Evolutionary conservation across 352 stramenopile genomes (phyloP).

Genomic region (Phytophthora macrochlamydospora): DNA sequence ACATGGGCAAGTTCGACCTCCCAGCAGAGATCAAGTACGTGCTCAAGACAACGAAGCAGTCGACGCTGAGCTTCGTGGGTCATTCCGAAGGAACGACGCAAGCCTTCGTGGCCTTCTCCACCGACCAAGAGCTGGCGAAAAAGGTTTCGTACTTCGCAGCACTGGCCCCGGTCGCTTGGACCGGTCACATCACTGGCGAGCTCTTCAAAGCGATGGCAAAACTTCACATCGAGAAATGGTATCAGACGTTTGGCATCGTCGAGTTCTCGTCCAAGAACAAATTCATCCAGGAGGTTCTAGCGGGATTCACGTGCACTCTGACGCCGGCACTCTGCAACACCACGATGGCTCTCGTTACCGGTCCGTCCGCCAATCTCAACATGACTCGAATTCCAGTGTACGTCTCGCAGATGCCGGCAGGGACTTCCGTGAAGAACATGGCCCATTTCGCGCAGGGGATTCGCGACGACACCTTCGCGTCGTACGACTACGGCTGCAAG

Average conservation of each 20-base stretch:
- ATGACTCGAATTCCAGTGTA: conserved; percentile 50
- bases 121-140: conserved; percentile 48
- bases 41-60: conserved; percentile 28
- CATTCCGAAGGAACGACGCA: conserved; percentile 59
- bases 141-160: conserved; percentile 59
- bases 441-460: conserved; percentile 57
- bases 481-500: conserved; percentile 58
- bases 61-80: conserved; percentile 48
- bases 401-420: conserved; percentile 53
- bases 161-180: conserved; percentile 46
- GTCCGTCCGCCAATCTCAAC: conserved; percentile 48
- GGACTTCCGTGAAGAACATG: conserved; percentile 64
- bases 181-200: conserved; percentile 32
- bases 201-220: too few species aligned
- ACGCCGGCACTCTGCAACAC: conserved; percentile 38
- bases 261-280: conserved; percentile 41
- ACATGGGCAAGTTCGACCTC: conserved; percentile 59
- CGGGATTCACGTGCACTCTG: conserved; percentile 39
- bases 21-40: conserved; percentile 55
- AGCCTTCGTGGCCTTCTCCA: conserved; percentile 52
- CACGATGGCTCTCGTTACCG: conserved; percentile 42
- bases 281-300: conserved; percentile 35
- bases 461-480: conserved; percentile 47
- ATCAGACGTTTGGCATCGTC: conserved; percentile 34
- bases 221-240: too few species aligned